Evolutionary conservation across 2,329 filamentous ascomycete species (phyloP).

Genomic region (Epichloe bromicola): DNA sequence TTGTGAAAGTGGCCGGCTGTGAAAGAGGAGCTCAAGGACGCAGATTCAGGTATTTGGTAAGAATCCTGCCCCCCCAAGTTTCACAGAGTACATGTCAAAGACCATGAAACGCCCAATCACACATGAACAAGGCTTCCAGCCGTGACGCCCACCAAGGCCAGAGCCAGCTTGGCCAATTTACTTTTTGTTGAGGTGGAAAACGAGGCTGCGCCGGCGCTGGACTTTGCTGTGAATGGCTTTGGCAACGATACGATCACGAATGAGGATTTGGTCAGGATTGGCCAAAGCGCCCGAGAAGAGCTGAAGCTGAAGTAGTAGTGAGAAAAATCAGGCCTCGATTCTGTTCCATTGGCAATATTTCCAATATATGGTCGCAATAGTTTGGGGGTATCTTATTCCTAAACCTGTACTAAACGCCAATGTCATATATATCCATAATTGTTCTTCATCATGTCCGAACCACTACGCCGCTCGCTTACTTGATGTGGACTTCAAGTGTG

Average conservation of each 20-base stretch:
- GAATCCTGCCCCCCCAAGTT: too few species aligned
- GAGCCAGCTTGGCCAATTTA: too few species aligned
- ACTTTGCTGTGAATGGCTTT: not conserved
- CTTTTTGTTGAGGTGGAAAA: not conserved
- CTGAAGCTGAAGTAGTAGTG: not conserved
- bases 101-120: too few species aligned
- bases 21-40: too few species aligned
- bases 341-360: not conserved
- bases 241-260: not conserved
- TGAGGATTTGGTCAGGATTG: not conserved
- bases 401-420: not conserved
- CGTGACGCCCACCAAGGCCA: too few species aligned
- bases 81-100: too few species aligned
- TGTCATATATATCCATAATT: not conserved
- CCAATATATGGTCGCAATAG: not conserved
- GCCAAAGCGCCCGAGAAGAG: not conserved
- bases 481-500: slow-evolving; percentile 57
- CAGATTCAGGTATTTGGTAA: too few species aligned
- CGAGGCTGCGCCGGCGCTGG: not conserved
- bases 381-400: not conserved
- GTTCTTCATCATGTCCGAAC: not conserved
- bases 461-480: not conserved
- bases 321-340: not conserved
- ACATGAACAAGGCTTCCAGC: too few species aligned
- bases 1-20: too few species aligned